Evolutionary conservation across 2,329 filamentous ascomycete genomes (phyloP).

Genomic region (Alternaria sp.): DNA sequence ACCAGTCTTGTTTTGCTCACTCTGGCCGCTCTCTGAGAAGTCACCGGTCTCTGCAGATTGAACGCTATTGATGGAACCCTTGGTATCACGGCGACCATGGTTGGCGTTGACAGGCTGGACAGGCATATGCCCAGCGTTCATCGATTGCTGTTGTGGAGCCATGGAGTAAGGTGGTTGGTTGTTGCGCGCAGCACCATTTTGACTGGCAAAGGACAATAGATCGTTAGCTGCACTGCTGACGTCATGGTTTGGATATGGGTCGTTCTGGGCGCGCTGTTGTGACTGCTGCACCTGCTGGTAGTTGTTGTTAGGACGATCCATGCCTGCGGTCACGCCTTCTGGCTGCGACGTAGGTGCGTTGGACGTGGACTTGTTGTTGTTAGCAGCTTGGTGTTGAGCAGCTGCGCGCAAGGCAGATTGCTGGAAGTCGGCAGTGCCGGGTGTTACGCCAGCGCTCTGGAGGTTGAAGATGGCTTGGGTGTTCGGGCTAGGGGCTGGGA

Average conservation of each 20-base stretch:
- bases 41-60: slow-evolving; percentile 65
- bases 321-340: slow-evolving; percentile 51
- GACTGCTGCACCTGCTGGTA: slow-evolving; percentile 53
- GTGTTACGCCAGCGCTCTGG: slow-evolving; percentile 83
- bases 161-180: slow-evolving; percentile 61
- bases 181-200: slow-evolving; percentile 67
- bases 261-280: slow-evolving; percentile 55
- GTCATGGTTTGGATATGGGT: slow-evolving; percentile 86
- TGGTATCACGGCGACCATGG: slow-evolving; percentile 60
- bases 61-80: slow-evolving; percentile 67
- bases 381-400: slow-evolving; percentile 51
- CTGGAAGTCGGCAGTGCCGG: slow-evolving; percentile 92
- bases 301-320: slow-evolving; percentile 67
- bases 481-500: slow-evolving; percentile 88
- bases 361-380: slow-evolving; percentile 54
- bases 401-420: slow-evolving; percentile 87
- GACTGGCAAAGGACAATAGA: slow-evolving; percentile 82
- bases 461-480: slow-evolving; percentile 83
- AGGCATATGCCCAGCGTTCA: slow-evolving; percentile 57
- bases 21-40: slow-evolving; percentile 76
- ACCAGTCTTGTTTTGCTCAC: slow-evolving; percentile 68
- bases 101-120: slow-evolving; percentile 58
- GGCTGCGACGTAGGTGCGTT: slow-evolving; percentile 56
- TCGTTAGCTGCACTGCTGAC: slow-evolving; percentile 94
- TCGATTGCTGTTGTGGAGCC: slow-evolving; percentile 48